Base-by-base conservation (phyloP, 73 alveolate genomes). In the Paramecium tetraurelia region DNA sequence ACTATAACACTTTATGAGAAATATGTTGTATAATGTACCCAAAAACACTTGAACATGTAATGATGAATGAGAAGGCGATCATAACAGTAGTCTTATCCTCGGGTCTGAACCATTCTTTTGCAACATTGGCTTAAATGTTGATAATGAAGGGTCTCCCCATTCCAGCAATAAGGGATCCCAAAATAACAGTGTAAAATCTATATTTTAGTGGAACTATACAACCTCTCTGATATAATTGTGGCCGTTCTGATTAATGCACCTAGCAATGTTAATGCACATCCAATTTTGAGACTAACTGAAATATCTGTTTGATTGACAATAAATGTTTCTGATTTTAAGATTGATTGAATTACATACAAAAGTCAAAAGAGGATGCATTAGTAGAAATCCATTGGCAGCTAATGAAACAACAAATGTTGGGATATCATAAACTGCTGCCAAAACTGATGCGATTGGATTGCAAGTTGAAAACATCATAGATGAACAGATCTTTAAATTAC, bases 381-480 rank as follows among this genome's bases (percentile, higher is more conserved):
- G 2, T 24, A 80, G 33, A 43, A 80, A 80, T 80, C 90, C 90
- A 80, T 80, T 80, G 3, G 90, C 70, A 22, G 90, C 90, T 24
- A 80, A 46, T 24, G 76, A 44, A 10, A 80, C 90, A 11, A 80
- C 21, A 46, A 44, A 80, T 10, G 90, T 80, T 10, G 71, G 90
- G 11, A 80, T 80, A 4, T 22, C 46, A 80, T 80, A 80, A 24
- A 80, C 33, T 20, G 36, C 71, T 10, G 76, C 29, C 4, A 80
- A 27, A 31, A 31, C 70, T 12, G 90, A 80, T 27, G 90, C 70
- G 7, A 80, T 80, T 1, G 90, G 90, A 80, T 80, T 80, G 8
- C 90, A 80, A 43, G 90, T 80, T 41, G 90, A 40, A 48, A 80
- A 80, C 90, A 80, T 80, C 90, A 80, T 80, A 12, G 76, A 44